Conservation (phyloP, 192 early-diverging fungal genomes). For the Chytriomyces confervae region DNA sequence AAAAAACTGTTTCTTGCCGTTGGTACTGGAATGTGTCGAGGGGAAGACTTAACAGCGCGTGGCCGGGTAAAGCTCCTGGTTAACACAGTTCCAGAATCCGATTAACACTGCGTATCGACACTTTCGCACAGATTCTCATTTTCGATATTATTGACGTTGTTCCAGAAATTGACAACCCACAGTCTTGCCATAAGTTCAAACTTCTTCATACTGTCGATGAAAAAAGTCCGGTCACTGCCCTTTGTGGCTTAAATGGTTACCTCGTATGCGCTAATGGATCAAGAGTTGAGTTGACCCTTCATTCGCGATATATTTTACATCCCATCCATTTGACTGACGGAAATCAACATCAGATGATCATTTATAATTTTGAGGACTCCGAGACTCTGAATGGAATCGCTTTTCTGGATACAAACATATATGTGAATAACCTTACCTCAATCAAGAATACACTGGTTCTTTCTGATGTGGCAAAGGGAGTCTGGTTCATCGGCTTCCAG, state of each 20-base stretch:
- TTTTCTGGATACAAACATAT: conserved; percentile 93
- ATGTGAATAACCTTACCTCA: conserved; percentile 77
- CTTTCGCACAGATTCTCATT: conserved; percentile 71
- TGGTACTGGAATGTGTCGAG: conserved; percentile 83
- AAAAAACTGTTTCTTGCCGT: conserved; percentile 85
- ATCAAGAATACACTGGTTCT: conserved; percentile 90
- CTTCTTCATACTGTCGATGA: conserved; percentile 81
- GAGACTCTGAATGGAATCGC: conserved; percentile 83
- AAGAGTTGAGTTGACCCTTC: conserved; percentile 59
- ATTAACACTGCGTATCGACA: background rate
- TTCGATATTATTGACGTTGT: conserved; percentile 98
- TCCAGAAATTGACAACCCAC: conserved; percentile 90
- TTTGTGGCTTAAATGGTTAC: conserved; percentile 86
- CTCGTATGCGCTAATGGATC: conserved; percentile 85
- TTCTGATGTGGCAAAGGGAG: conserved; percentile 84
- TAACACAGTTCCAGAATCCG: background rate
- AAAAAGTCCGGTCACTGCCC: conserved; percentile 83
- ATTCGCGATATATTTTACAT: conserved; percentile 16
- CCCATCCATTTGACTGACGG: background rate
- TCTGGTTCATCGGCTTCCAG: conserved; percentile 93
- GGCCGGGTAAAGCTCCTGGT: conserved; percentile 66
- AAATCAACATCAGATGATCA: conserved; percentile 64
- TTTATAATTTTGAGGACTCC: conserved; percentile 81
- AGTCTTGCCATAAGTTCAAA: conserved; percentile 93
- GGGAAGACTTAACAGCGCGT: conserved; percentile 89